Evolutionary conservation across 1,284 basidiomycete species (phyloP).

Genomic region (Fomitiporia mediterranea): DNA sequence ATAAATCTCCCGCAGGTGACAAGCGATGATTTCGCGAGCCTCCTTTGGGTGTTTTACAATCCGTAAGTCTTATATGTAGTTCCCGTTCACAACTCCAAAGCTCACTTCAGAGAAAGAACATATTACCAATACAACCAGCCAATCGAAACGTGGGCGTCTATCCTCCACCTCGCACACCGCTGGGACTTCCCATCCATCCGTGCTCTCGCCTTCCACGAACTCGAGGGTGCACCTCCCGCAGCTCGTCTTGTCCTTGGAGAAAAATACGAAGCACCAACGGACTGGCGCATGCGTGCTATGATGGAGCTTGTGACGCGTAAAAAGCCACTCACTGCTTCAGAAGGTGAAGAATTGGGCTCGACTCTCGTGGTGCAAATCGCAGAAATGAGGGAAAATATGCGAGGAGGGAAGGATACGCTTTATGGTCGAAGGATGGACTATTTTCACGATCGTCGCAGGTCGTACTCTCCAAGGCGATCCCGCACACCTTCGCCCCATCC

Average conservation of each 20-base stretch:
- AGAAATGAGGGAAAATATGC: slow-evolving; percentile 49
- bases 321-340: slow-evolving; percentile 49
- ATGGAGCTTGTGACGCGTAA: slow-evolving; percentile 47
- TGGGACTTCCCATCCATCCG: slow-evolving; percentile 22
- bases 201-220: slow-evolving; percentile 20
- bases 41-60: slow-evolving; percentile 71
- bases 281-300: slow-evolving; percentile 33
- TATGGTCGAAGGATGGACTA: no score
- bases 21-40: slow-evolving; percentile 47
- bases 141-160: slow-evolving; percentile 20
- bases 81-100: background rate
- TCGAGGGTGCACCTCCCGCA: slow-evolving; percentile 45
- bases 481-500: no score
- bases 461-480: no score
- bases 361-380: slow-evolving; percentile 57
- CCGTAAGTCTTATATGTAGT: background rate
- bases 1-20: slow-evolving; percentile 47
- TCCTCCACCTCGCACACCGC: slow-evolving; percentile 21
- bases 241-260: slow-evolving; percentile 56
- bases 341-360: slow-evolving; percentile 54
- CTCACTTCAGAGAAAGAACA: slow-evolving; percentile 2
- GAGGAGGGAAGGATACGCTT: slow-evolving; percentile 34
- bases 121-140: slow-evolving; percentile 10
- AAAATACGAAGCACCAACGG: slow-evolving; percentile 48
- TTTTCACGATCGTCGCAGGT: no score